Evolutionary conservation across 768 basidiomycete genomes (phyloP).

Genomic region (Lactifluus piperatus): DNA sequence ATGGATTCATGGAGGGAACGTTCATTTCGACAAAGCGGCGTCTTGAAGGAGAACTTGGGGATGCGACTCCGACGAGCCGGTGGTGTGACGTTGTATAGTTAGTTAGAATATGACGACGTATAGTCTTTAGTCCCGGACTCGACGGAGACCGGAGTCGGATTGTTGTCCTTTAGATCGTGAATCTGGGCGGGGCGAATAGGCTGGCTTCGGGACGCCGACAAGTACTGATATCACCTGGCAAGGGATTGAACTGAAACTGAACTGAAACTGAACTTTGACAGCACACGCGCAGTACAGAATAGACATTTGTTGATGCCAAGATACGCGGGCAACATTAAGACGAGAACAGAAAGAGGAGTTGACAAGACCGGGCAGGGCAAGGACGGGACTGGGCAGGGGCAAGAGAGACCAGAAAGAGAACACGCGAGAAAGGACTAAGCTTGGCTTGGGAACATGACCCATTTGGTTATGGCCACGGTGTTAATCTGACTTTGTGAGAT

Average conservation of each 20-base stretch:
- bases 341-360: neutral
- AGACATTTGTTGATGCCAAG: neutral
- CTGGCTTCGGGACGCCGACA: slow-evolving; percentile 15
- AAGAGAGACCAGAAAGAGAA: neutral
- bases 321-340: too few species aligned
- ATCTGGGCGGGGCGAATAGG: neutral
- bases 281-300: neutral
- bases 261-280: neutral
- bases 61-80: slow-evolving; percentile 19
- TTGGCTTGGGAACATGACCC: neutral
- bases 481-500: neutral
- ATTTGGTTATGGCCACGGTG: neutral
- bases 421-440: neutral
- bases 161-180: slow-evolving; percentile 3
- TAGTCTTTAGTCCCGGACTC: slow-evolving; percentile 12
- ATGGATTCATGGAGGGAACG: slow-evolving; percentile 2
- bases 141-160: slow-evolving; percentile 10
- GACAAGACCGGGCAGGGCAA: neutral
- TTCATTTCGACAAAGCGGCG: slow-evolving; percentile 18
- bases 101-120: slow-evolving; percentile 16
- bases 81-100: slow-evolving; percentile 15
- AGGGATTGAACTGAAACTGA: neutral
- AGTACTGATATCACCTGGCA: neutral
- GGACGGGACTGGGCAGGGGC: neutral
- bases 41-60: slow-evolving; percentile 15